Evolutionary conservation across 495 filamentous ascomycete genomes (phyloP).

Genomic region (Penicillium cosmopolitanum): DNA sequence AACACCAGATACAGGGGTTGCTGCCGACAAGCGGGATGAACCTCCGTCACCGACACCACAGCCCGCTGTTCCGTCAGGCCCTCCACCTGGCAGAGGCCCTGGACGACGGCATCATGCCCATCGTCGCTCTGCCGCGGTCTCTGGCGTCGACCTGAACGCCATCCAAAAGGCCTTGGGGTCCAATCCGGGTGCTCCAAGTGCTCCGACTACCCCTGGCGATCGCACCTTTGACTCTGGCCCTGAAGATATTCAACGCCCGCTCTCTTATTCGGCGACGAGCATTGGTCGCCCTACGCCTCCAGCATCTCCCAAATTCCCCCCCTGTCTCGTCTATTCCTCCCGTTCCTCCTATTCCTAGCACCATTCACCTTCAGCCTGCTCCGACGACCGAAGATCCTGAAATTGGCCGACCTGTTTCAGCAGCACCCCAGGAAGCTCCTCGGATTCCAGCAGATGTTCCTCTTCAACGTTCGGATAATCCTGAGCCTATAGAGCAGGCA

Average conservation of each 20-base stretch:
- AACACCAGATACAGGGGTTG: constrained; percentile 59
- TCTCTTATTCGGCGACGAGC: constrained; percentile 41
- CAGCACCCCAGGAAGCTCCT: constrained; percentile 74
- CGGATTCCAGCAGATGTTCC: constrained; percentile 64
- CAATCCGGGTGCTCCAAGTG: constrained; percentile 59
- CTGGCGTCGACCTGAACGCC: constrained; percentile 76
- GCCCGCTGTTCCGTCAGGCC: constrained; percentile 47
- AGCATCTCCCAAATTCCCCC: constrained; percentile 40
- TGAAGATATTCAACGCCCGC: constrained; percentile 38
- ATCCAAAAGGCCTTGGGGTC: constrained; percentile 63
- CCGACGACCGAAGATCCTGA: constrained; percentile 63
- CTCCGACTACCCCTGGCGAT: constrained; percentile 70
- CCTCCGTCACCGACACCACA: constrained; percentile 52
- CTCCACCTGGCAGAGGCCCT: constrained; percentile 50
- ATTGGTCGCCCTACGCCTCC: constrained; percentile 38
- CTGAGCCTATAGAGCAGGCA: constrained; percentile 67
- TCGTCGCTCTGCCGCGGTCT: constrained; percentile 83
- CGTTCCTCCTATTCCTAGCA: constrained; percentile 23
- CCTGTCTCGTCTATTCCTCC: constrained; percentile 26
- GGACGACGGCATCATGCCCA: constrained; percentile 76
- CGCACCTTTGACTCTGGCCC: constrained; percentile 27
- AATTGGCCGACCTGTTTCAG: constrained; percentile 71
- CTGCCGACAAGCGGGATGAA: constrained; percentile 66
- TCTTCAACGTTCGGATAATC: constrained; percentile 36
- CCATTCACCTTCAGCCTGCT: constrained; percentile 37